Evolutionary conservation across 2,329 filamentous ascomycete genomes (phyloP).

Genomic region (Ascochyta rabiei): DNA sequence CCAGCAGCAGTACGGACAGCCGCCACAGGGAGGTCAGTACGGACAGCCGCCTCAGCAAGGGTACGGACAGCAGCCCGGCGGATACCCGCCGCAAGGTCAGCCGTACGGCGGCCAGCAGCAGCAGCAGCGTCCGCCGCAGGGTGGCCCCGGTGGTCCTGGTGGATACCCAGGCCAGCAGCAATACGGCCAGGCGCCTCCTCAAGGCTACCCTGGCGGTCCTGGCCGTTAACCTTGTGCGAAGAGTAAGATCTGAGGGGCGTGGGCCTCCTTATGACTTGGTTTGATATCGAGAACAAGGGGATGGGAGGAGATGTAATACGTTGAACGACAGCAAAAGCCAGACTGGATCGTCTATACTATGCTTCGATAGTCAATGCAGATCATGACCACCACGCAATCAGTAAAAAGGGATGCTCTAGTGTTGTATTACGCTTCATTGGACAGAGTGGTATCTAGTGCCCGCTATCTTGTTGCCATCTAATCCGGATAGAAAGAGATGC

Average conservation of each 20-base stretch:
- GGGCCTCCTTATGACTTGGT: too few relatives aligned
- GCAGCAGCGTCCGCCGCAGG: constrained; percentile 29
- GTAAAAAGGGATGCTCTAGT: neutral
- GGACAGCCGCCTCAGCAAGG: constrained; percentile 31
- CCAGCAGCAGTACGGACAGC: constrained; percentile 10
- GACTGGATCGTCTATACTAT: neutral
- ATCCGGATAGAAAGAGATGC: constrained; percentile 2
- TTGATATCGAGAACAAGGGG: neutral
- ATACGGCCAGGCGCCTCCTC: constrained; percentile 24
- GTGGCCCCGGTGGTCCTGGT: constrained; percentile 27
- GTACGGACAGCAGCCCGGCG: constrained; percentile 27
- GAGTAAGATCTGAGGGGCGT: neutral
- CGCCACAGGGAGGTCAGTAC: constrained; percentile 13
- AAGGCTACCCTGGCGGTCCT: constrained; percentile 19
- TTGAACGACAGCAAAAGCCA: neutral
- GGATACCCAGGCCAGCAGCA: constrained; percentile 34
- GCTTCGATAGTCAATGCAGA: neutral
- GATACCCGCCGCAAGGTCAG: constrained; percentile 27
- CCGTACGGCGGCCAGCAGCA: constrained; percentile 22
- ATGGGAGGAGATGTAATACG: neutral
- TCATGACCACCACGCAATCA: neutral
- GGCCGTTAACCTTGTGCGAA: constrained; percentile 1
- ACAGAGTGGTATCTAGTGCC: too few relatives aligned
- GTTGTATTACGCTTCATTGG: neutral
- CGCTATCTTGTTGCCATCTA: neutral